These are phyloP conservation scores for Lepiota brunneoincarnata DNA, from an alignment of 768 basidiomycete genomes.

Conservation along the genomic window DNA sequence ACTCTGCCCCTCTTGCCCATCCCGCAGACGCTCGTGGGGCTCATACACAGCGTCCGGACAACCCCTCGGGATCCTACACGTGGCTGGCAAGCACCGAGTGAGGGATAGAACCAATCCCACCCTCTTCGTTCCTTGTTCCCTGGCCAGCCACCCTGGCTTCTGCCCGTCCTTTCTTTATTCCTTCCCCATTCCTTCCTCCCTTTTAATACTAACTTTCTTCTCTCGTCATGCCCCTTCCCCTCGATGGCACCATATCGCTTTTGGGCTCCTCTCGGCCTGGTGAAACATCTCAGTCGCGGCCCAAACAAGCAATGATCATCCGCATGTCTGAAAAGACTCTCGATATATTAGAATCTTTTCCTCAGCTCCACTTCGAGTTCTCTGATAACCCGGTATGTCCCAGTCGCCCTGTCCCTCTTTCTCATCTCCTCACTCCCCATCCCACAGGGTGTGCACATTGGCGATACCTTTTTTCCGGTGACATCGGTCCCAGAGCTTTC, in stretches of 20 bases:
- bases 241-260: slow-evolving; percentile 50
- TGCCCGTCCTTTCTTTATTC: background rate
- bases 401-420: background rate
- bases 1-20: background rate
- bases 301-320: slow-evolving; percentile 74
- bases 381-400: slow-evolving; percentile 54
- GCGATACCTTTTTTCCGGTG: slow-evolving; percentile 63
- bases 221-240: slow-evolving; percentile 64
- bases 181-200: background rate
- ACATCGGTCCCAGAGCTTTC: slow-evolving; percentile 47
- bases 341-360: slow-evolving; percentile 57
- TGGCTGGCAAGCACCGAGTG: slow-evolving; percentile 7
- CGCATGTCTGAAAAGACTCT: slow-evolving; percentile 73
- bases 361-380: slow-evolving; percentile 59
- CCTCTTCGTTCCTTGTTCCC: background rate
- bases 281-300: slow-evolving; percentile 53
- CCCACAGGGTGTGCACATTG: slow-evolving; percentile 62
- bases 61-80: background rate
- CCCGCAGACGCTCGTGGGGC: background rate
- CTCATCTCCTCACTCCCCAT: slow-evolving; percentile 6
- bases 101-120: background rate
- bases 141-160: slow-evolving; percentile 4
- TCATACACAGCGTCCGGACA: background rate
- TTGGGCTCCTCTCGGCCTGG: slow-evolving; percentile 55
- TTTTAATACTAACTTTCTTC: background rate